Conservation (phyloP, 1,284 basidiomycete genomes). For the Apiotrichum gracile region DNA sequence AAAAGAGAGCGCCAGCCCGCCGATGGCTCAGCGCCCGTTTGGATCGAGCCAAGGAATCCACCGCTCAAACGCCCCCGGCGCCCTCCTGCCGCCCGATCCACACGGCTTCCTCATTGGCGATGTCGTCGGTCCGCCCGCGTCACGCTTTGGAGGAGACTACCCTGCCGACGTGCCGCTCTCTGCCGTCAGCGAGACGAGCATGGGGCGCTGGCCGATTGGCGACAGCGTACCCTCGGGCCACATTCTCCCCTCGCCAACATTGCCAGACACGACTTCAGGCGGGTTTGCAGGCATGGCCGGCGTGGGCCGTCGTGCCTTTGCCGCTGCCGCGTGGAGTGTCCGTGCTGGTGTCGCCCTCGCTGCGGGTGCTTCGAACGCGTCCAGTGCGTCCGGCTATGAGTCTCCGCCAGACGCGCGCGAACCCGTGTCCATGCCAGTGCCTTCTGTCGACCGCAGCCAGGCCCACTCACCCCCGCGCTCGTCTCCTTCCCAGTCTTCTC, state of each 20-base stretch:
- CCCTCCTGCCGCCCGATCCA: not conserved
- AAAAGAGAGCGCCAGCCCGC: not conserved
- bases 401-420: not conserved
- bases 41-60: not conserved
- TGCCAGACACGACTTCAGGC: slow-evolving; percentile 63
- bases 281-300: slow-evolving; percentile 84
- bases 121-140: not conserved
- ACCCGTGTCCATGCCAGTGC: slow-evolving; percentile 2
- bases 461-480: not conserved
- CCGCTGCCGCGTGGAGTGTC: slow-evolving; percentile 59
- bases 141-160: slow-evolving; percentile 6
- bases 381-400: not conserved
- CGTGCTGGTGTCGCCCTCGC: slow-evolving; percentile 35
- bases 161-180: slow-evolving; percentile 12
- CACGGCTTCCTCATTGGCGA: not conserved
- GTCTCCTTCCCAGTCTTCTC: not conserved
- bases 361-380: not conserved
- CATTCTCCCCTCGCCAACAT: slow-evolving; percentile 10
- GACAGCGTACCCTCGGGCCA: slow-evolving; percentile 19
- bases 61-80: not conserved
- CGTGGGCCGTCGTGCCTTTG: slow-evolving; percentile 76
- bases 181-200: slow-evolving; percentile 5
- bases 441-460: not conserved
- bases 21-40: slow-evolving; percentile 3
- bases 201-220: slow-evolving; percentile 11